A percentile compares a stretch with the other conserved stretches of the same genome.
Conservation (phyloP, 228 moss, liverwort and hornwort species). For the Sphagnum fallax region DNA sequence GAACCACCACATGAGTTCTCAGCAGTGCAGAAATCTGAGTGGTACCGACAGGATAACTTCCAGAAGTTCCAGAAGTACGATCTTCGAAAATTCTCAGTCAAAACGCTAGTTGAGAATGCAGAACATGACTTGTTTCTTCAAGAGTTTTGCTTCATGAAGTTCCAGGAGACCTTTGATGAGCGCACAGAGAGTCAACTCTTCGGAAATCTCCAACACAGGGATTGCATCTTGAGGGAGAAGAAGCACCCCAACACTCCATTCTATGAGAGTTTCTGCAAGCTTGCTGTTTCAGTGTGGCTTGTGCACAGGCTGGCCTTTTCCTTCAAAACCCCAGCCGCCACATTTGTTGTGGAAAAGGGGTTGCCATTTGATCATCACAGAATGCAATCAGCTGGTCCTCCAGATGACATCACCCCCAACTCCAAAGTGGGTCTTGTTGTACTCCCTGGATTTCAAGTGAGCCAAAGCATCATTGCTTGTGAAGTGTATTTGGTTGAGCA, state of each 20-base stretch:
- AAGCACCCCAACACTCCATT: constrained; percentile 8
- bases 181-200: neutral
- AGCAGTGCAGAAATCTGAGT: too few relatives aligned
- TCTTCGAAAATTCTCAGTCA: constrained; percentile 9
- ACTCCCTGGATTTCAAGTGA: constrained; percentile 41
- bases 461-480: constrained; percentile 24
- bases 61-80: constrained; percentile 17
- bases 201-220: neutral
- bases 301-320: constrained; percentile 30
- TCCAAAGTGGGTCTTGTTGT: constrained; percentile 21
- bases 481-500: constrained; percentile 21
- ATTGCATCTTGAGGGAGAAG: neutral
- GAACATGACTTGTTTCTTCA: constrained; percentile 5
- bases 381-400: constrained; percentile 33
- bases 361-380: constrained; percentile 7
- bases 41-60: neutral
- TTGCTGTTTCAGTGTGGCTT: constrained; percentile 43
- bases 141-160: constrained; percentile 9
- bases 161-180: neutral
- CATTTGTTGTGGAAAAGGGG: neutral
- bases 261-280: constrained; percentile 28
- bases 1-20: neutral
- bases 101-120: neutral
- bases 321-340: constrained; percentile 17
- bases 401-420: constrained; percentile 19